Evolutionary conservation across 2,329 filamentous ascomycete species (phyloP), one percentile per base, ranked within the genome.

Genomic region (Verticillium nonalfalfae): DNA sequence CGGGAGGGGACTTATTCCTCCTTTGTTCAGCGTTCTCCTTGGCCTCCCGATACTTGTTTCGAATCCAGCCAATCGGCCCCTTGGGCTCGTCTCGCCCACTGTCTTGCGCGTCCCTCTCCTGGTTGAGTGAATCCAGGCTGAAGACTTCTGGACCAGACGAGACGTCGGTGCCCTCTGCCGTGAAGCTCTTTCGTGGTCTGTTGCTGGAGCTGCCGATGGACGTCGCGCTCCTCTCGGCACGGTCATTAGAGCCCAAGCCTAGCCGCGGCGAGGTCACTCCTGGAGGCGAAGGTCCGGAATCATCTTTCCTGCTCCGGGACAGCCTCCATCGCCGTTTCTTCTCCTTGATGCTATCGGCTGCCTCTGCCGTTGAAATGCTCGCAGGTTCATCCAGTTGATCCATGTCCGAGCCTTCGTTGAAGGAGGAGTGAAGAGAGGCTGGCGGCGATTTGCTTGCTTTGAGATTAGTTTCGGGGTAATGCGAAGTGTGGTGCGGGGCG

Each of bases 381-480:
- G 71, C 68, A 0, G 74, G 67, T 36, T 92, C 90, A 34, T 93
- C 90, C 10, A 82, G 74, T 63, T 90, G 87, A 64, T 96, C 93
- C 35, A 87, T 72, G 70, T 97, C 93, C 0, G 92, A 96, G 26
- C 88, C 86, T 66, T 96, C 93, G 31, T 94, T 95, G 65, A 87
- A 85, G 0, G 84, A 86, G 34, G 91, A 94, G 67, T 90, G 86
- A 62, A 93, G 80, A 0, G 93, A 96, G 2, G 88, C 85, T 0
- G 90, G 85, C 0, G 91, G 91, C 1, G 92, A 96, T 63, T 83
- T 82, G 65, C 86, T 86, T 0, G 88, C 86, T 66, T 85, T 87
- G 36, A 93, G 72, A 0, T 83, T 71, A 59, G 75, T 71, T 3
- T 74, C 82, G 60, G 79, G 74, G 59, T 80, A 79, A 61, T 78